Conservation (phyloP, 768 basidiomycete genomes). For the Brasilioporus rufonigricans region DNA sequence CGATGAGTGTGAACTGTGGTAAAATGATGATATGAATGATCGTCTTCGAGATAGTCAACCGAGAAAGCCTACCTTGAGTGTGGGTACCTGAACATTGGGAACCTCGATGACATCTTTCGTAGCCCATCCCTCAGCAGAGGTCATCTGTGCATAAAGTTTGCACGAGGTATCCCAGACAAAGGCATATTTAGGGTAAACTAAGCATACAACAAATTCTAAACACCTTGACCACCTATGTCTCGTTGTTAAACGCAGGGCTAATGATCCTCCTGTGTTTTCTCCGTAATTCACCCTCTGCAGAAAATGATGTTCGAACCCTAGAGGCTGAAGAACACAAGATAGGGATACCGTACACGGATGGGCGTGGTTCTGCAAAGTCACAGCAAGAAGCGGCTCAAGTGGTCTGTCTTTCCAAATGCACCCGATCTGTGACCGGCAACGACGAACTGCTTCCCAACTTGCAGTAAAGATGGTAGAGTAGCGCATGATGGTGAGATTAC, state of each 20-base stretch:
- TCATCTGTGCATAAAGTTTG: slow-evolving; percentile 22
- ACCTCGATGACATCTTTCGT: slow-evolving; percentile 15
- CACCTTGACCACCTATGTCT: slow-evolving; percentile 15
- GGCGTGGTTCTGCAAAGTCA: slow-evolving; percentile 4
- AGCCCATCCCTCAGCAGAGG: slow-evolving; percentile 15
- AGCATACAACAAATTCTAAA: background rate
- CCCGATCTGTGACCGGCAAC: slow-evolving; percentile 16
- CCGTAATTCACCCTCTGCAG: slow-evolving; percentile 13
- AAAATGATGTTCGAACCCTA: slow-evolving; percentile 21
- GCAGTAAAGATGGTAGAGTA: slow-evolving; percentile 2
- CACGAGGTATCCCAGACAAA: slow-evolving; percentile 21
- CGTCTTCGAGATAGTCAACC: background rate
- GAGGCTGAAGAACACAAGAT: slow-evolving; percentile 7
- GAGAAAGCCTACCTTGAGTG: slow-evolving; percentile 17
- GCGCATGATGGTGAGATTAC: slow-evolving; percentile 17
- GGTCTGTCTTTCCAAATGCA: slow-evolving; percentile 18
- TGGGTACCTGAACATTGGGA: slow-evolving; percentile 11
- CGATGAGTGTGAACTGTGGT: slow-evolving; percentile 19
- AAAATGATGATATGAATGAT: background rate
- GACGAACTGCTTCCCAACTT: slow-evolving; percentile 21
- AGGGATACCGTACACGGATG: background rate
- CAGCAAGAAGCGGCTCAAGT: slow-evolving; percentile 12
- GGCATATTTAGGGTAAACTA: slow-evolving; percentile 12
- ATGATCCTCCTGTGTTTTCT: slow-evolving; percentile 21
- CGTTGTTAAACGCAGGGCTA: slow-evolving; percentile 23